Conservation (phyloP, 768 basidiomycete species). For the Trametes maxima region DNA sequence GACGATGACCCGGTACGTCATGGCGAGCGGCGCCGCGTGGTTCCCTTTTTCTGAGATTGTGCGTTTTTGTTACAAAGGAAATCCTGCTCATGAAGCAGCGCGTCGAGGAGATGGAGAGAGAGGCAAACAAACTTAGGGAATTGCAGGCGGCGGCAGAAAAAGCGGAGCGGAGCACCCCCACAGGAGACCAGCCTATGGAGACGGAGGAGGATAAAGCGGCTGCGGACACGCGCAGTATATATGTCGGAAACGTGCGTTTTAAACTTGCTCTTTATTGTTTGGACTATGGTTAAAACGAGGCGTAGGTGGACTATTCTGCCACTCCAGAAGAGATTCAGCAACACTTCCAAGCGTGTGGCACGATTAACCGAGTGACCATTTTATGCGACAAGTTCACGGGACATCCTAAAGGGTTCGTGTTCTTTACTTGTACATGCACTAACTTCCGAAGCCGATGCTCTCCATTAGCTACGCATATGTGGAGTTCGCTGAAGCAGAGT, state of each 20-base stretch:
- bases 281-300: neutral
- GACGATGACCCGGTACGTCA: conserved; percentile 39
- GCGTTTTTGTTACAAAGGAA: conserved; percentile 51
- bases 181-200: conserved; percentile 61
- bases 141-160: conserved; percentile 79
- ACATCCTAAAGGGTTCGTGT: conserved; percentile 90
- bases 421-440: neutral
- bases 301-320: conserved; percentile 93
- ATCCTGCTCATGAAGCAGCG: conserved; percentile 89
- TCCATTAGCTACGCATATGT: conserved; percentile 89
- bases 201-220: conserved; percentile 83
- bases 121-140: conserved; percentile 85
- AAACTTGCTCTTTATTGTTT: neutral
- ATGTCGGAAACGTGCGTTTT: conserved; percentile 84
- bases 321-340: conserved; percentile 98
- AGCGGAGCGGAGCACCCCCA: conserved; percentile 49
- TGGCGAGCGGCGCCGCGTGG: neutral
- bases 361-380: conserved; percentile 98
- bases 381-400: conserved; percentile 99
- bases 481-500: conserved; percentile 92
- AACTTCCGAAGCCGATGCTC: too few relatives aligned
- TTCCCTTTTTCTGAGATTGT: neutral
- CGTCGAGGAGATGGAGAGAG: conserved; percentile 91
- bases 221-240: conserved; percentile 86
- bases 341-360: conserved; percentile 97